Base-by-base conservation (phyloP, 257 asterid species). In the Nicotiana otophora region DNA sequence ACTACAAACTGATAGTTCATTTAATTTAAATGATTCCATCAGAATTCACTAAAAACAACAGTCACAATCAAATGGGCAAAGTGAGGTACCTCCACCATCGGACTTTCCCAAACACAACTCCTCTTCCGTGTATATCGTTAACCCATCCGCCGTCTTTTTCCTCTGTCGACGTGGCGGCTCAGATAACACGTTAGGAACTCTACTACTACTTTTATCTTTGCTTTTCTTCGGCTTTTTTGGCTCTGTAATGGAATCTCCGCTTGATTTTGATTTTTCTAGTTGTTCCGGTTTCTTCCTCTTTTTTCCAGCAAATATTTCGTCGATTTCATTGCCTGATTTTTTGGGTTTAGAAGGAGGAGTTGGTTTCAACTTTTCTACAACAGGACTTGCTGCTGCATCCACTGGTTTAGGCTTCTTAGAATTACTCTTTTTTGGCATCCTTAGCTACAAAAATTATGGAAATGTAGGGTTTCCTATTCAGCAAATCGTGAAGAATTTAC, bases 41-140 rank as follows among this genome's bases (percentile, higher is more conserved):
- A 82, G 8, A 15, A 82, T 11, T 5, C 28, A 33, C 90, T 90
- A 94, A 84, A 94, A 93, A 88, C 97, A 94, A 76, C 97, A 94
- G 42, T 86, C 84, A 65, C 98, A 94, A 81, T 93, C 94, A 86
- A 94, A 94, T 1, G 97, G 98, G 78, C 97, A 93, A 55, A 90
- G 83, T 81, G 74, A 70, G 61, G 95, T 91, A 83, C 93, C 96
- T 84, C 98, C 97, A 42, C 93, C 94, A 34, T 88, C 88, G 10
- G 87, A 11, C 23, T 85, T 92, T 67, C 91, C 91, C 51, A 93
- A 20, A 17, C 97, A 93, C 88, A 94, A 82, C 82, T 93, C 98
- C 82, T 91, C 98, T 77, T 91, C 97, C 0, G 93, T 88, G 84
- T 89, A 94, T 62, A 94, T 36, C 33, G 87, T 7, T 10, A 93